Conservation (phyloP, 768 basidiomycete species). For the Termitomyces titanicus region DNA sequence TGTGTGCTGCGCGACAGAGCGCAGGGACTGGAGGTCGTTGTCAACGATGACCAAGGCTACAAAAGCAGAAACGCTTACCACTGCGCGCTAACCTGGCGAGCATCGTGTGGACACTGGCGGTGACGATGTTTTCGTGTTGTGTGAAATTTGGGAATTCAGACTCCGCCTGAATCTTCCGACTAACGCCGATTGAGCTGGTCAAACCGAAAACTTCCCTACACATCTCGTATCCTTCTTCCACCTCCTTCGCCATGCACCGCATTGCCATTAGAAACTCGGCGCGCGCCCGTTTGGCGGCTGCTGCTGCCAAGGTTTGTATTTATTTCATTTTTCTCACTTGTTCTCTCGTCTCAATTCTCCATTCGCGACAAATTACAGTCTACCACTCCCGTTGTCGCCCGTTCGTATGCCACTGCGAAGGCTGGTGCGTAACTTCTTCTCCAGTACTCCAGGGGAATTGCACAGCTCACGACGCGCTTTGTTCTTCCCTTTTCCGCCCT, state of each 20-base stretch:
- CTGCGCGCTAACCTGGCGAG: constrained; percentile 27
- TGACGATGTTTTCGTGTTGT: constrained; percentile 9
- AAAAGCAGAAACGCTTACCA: constrained; percentile 21
- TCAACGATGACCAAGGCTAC: background rate
- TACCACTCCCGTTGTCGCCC: constrained; percentile 53
- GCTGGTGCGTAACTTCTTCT: constrained; percentile 61
- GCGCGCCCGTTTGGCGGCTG: constrained; percentile 71
- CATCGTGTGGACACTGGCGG: constrained; percentile 16
- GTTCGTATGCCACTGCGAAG: constrained; percentile 97
- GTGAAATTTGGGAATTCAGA: constrained; percentile 24
- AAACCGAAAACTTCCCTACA: constrained; percentile 43
- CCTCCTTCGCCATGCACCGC: constrained; percentile 68
- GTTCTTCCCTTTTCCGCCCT: constrained; percentile 16
- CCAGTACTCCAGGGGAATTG: background rate
- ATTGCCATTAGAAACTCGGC: constrained; percentile 82
- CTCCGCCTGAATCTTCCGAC: constrained; percentile 47
- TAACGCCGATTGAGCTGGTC: constrained; percentile 36
- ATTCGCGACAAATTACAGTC: constrained; percentile 29
- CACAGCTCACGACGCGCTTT: constrained; percentile 22
- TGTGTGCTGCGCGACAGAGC: constrained; percentile 21
- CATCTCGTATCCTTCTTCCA: constrained; percentile 43
- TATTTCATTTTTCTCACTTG: constrained; percentile 18
- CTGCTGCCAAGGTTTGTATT: constrained; percentile 54
- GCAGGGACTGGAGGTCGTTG: constrained; percentile 8
- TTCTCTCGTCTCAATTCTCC: constrained; percentile 13